Evolutionary conservation across 2,329 filamentous ascomycete genomes (phyloP), one percentile per base, ranked within the genome.

Genomic region (Xylariaceae sp.): DNA sequence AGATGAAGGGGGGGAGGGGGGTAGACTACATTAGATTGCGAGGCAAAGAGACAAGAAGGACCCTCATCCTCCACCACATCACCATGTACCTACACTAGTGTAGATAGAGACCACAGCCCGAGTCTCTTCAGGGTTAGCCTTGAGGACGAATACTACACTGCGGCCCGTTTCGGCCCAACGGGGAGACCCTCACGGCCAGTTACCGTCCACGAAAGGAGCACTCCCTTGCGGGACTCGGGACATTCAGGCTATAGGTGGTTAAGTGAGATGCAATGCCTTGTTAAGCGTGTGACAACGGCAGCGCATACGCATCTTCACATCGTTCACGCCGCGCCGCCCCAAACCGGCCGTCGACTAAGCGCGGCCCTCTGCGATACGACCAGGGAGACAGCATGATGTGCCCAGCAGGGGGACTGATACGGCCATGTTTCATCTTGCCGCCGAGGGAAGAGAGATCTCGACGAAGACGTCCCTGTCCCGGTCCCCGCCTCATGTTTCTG

Each of bases 231-330:
- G 54, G 54, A 53, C 60, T 15, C 55, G 26, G 48, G 51, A 44
- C 47, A 55, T 57, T 57, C 54, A 57, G 55, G 54, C 54, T 66
- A 66, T 62, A 34, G 32, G 3, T 10, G 13, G 10, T 7, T 10
- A 34, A 63, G 57, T 60, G 61, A 55, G 58, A 53, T 47, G n/a
- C 54, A n/a, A 26, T 8, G 32, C 10, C 32, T 34, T 62, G 59
- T 56, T 65, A 66, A 64, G 63, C 49, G 61, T 67, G 63, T 67
- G 64, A 67, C 63, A 61, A 64, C 65, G 63, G 65, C 64, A 66
- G 61, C 64, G 61, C 64, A 67, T 63, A 65, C 56, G 51, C 62
- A 64, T 55, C 41, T 55, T 54, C 50, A 55, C 52, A 47, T 47
- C 52, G 49, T 55, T 54, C 50, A 55, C 52, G 49, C 50, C 52